Evolutionary conservation across 192 early-diverging fungal species (phyloP), one percentile per base, ranked within the genome.

Genomic region (Backusella mclennaniae): DNA sequence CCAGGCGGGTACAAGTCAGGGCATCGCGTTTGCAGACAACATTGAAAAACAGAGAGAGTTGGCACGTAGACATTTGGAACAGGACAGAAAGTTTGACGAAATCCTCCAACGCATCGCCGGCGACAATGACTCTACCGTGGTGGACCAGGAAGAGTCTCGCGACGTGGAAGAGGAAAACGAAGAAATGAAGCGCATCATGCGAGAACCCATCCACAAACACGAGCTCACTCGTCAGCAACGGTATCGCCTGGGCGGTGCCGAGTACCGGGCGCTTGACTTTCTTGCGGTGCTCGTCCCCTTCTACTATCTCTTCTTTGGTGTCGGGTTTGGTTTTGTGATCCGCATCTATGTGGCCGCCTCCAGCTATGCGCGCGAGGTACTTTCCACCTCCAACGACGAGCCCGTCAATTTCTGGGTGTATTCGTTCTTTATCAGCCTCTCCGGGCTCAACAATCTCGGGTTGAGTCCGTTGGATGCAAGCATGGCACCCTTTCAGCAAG

Each of bases 1-100:
- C 7, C 35, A 41, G 7, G 26, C 11, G 1, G 41, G 39, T 35
- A 41, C 26, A 19, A 71, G 39, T 19, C 49, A 56, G 0, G 78
- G 78, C 8, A 82, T 82, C 76, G 77, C 77, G 1, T 82, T 82
- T 75, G 80, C 80, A 19, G 80, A 82, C 2, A 71, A 82, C 38
- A 75, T 82, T 31, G 73, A 75, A 35, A 31, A n/a, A n/a, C 80
- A 82, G 35, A 66, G 80, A 42, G 73, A 77, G 12, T 17, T 66
- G 1, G 80, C 80, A 2, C 67, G 80, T 35, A 53, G 56, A 38
- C 68, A 71, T 0, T 41, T 79, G 4, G 78, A 79, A 29, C 46
- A 79, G 74, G 73, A 79, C 41, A 29, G 67, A 56, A 67, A 35
- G 17, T 69, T 73, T 21, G 67, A 73, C 4, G 77, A 79, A 4